Base-by-base conservation (phyloP, 176 grass and related monocot genomes). In the Dactylis glomerata region DNA sequence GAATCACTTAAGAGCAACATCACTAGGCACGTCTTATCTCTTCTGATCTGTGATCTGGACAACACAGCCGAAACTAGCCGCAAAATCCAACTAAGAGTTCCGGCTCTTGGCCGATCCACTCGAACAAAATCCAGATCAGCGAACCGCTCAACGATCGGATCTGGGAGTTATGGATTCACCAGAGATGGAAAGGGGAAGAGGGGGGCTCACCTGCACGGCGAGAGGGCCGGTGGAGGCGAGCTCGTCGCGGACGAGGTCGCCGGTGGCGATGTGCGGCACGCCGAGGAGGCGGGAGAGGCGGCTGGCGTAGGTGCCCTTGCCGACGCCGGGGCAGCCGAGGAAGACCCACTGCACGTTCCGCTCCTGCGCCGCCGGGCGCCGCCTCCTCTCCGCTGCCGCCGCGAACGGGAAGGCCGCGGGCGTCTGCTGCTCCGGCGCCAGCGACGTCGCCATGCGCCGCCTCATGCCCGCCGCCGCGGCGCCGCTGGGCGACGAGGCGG, bases 311-410 rank as follows among this genome's bases (percentile, higher is more conserved):
- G 93, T 94, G 15, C 96, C 96, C 85, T 99, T 99, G 3, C 96
- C 93, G 5, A 96, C 96, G 36, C 96, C 91, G 1, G 96, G 96
- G 82, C 89, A 99, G 7, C 96, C 96, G 0, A 99, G 83, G 87
- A 99, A 99, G 20, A 99, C 96, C 96, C 96, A 99, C 85, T 92
- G 96, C 77, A 99, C 93, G 84, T 91, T 89, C 86, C 94, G 83
- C 62, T 91, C 89, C 47, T 80, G 86, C 50, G 54, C 23, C 84
- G 65, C 26, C 71, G 22, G 44, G 33, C 84, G 44, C 33, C 81
- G 15, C 62, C 32, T 67, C 23, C 51, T 84, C 50, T 85, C 83
- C 51, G 24, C 83, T 44, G 24, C 20, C 37, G 57, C 58, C 37
- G 8, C 71, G 31, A 83, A 83, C 5, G 74, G 44, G 45, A 83